Percentiles rank a stretch among this genome's conserved stretches.
Conservation (phyloP, 257 asterid species). For the Solanum habrochaites region DNA sequence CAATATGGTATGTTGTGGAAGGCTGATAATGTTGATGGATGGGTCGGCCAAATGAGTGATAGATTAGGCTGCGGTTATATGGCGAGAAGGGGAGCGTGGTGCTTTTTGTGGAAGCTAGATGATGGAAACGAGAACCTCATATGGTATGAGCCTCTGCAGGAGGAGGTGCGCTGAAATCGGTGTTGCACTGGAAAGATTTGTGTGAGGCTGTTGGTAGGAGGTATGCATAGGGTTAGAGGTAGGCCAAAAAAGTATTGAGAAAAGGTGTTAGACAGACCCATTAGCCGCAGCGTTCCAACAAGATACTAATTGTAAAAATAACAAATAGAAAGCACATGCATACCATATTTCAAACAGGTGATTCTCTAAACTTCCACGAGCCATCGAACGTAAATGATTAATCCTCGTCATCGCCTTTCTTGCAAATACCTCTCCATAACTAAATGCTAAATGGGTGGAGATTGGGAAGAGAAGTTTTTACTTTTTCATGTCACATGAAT, state of each 20-base stretch:
- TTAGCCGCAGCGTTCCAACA: not conserved
- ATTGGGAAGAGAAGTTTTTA: conserved; percentile 68
- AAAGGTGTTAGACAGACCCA: too few species aligned
- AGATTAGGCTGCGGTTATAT: not conserved
- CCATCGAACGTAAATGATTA: conserved; percentile 77
- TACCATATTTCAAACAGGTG: conserved; percentile 74
- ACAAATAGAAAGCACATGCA: not conserved
- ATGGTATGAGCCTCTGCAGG: not conserved
- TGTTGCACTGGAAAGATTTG: not conserved
- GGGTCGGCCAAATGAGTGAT: not conserved
- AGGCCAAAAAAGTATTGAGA: not conserved
- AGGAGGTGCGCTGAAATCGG: not conserved
- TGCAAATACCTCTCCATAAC: conserved; percentile 82
- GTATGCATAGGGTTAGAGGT: not conserved
- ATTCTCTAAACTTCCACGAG: conserved; percentile 86
- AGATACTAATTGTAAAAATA: not conserved
- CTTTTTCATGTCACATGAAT: conserved; percentile 43
- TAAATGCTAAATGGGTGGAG: conserved; percentile 63
- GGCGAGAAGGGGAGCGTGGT: not conserved
- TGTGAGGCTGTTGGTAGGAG: not conserved
- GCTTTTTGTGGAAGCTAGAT: too few species aligned
- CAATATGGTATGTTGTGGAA: not conserved
- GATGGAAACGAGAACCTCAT: not conserved
- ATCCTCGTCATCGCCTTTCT: conserved; percentile 69
- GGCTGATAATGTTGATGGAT: too few species aligned